Evolutionary conservation across 1,139 yeast species (phyloP).

Genomic region (Groenewaldozyma sp.): DNA sequence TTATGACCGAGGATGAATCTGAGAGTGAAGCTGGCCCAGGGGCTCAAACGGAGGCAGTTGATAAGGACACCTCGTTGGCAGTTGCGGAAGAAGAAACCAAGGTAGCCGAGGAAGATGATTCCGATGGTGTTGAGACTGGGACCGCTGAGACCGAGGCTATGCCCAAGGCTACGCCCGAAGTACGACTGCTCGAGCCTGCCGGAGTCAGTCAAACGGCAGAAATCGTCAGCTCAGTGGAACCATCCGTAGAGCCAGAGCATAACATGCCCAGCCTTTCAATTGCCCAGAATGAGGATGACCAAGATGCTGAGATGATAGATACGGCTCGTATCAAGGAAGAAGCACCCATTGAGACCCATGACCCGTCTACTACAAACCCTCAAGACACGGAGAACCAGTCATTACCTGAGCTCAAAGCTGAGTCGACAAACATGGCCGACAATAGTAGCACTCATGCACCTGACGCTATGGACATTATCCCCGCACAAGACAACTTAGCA

Average conservation of each 20-base stretch:
- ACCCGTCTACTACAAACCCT: not conserved
- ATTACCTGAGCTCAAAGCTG: not conserved
- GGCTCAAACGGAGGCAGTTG: constrained; percentile 1
- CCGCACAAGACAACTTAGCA: too few relatives aligned
- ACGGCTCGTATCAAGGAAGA: not conserved
- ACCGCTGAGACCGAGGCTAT: not conserved
- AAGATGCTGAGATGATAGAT: not conserved
- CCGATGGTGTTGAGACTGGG: not conserved
- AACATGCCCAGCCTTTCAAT: too few relatives aligned
- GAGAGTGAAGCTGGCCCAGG: too few relatives aligned
- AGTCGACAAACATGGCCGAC: not conserved
- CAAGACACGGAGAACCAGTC: not conserved
- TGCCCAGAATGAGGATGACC: too few relatives aligned
- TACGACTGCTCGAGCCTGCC: too few relatives aligned
- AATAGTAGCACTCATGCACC: not conserved
- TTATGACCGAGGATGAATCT: too few relatives aligned
- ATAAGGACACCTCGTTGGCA: not conserved
- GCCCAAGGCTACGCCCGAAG: not conserved
- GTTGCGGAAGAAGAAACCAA: not conserved
- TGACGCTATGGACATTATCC: too few relatives aligned
- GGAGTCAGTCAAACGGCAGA: too few relatives aligned
- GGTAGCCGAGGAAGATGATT: not conserved
- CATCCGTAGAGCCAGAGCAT: not conserved
- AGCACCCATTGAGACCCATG: not conserved
- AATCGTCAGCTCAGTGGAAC: not conserved